phyloP scores from a whole-genome alignment of 2,329 filamentous ascomycete species.

The Monilinia vaccinii-corymbosi region DNA sequence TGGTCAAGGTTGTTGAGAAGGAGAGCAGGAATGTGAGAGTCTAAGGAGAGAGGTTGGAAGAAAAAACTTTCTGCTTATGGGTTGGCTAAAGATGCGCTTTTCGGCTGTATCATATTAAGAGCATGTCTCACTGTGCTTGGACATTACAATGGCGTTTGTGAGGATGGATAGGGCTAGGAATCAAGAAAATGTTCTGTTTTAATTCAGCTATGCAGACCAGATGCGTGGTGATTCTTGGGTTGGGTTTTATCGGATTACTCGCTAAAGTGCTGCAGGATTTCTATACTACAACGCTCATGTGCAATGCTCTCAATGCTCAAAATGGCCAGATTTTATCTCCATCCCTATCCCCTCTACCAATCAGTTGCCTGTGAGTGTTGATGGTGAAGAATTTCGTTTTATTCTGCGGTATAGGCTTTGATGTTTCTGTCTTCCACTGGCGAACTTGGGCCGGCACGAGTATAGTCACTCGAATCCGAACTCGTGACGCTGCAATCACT shows the following conservation, averaged over 20 bases:
- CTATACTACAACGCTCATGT: background rate
- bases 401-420: background rate
- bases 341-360: background rate
- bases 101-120: constrained; percentile 14
- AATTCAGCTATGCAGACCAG: background rate
- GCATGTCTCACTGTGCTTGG: constrained; percentile 9
- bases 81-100: constrained; percentile 6
- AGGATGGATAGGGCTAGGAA: constrained; percentile 9
- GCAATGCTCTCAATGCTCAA: background rate
- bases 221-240: background rate
- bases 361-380: background rate
- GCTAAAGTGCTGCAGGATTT: background rate
- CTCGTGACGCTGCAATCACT: background rate
- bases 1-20: constrained; percentile 59
- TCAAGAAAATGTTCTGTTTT: constrained; percentile 7
- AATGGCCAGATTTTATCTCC: background rate
- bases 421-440: background rate
- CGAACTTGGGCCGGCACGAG: background rate
- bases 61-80: constrained; percentile 3
- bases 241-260: background rate
- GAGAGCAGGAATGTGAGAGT: constrained; percentile 43
- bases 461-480: background rate
- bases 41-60: constrained; percentile 12
- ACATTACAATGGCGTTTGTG: constrained; percentile 11
- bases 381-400: background rate